Evolutionary conservation across 176 grass and related monocot species (phyloP), one percentile per base, ranked within the genome.

Genomic region (Poa pratensis): DNA sequence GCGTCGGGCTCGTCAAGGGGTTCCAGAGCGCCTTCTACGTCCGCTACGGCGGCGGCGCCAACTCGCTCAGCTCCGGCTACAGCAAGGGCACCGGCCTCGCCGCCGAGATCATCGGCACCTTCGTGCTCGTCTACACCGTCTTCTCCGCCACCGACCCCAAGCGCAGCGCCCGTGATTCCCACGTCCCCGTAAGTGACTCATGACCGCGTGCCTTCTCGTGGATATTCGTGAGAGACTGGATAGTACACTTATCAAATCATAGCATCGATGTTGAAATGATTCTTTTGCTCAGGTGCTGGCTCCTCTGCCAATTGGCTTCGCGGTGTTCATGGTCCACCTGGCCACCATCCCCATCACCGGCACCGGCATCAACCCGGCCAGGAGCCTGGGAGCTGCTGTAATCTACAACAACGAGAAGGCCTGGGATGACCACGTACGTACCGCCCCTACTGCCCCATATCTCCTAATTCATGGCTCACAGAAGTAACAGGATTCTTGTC

Each of bases 71-170:
- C 86, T 6, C 15, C 39, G 93, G 93, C 0, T 98, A 89, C 90
- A 92, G 88, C 35, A 90, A 37, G 86, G 96, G 96, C 55, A 96
- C 96, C 0, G 96, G 94, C 6, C 91, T 99, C 48, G 94, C 83
- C 5, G 97, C 97, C 0, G 97, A 99, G 91, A 99, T 99, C 84
- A 90, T 96, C 70, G 97, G 97, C 46, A 99, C 97, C 30, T 96
- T 99, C 86, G 97, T 99, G 1, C 97, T 99, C 46, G 94, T 96
- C 9, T 99, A 99, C 91, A 99, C 96, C 64, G 96, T 99, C 87
- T 99, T 99, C 96, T 94, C 96, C 40, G 96, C 96, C 84, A 99
- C 96, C 45, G 96, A 99, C 66, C 94, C 96, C 68, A 99, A 99
- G 89, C 96, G 96, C 86, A 99, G 52, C 85, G 96, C 96, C 34